A percentile compares a stretch with the other conserved stretches of the same genome.
Conservation (phyloP, 129 eudicot genomes). For the Silybum marianum region DNA sequence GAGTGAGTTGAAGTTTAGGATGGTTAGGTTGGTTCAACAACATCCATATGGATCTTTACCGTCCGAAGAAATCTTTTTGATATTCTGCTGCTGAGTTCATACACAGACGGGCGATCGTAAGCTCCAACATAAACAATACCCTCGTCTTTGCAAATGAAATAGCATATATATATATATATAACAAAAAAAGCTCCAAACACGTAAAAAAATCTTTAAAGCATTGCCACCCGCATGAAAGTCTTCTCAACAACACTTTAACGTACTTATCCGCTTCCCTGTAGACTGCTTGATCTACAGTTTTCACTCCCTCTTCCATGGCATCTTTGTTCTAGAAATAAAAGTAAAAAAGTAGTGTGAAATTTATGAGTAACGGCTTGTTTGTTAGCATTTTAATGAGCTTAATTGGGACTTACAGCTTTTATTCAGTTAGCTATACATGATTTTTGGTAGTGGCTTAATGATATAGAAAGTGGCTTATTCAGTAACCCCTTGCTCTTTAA, state of each 20-base stretch:
- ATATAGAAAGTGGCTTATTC: no score
- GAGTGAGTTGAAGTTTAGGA: conserved; percentile 83
- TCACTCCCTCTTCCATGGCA: conserved; percentile 46
- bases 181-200: no score
- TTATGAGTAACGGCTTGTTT: neutral
- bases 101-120: no score
- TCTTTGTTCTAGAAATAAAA: conserved; percentile 49
- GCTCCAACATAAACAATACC: no score
- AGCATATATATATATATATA: no score
- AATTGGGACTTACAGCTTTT: no score
- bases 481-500: conserved; percentile 51
- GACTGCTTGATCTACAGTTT: conserved; percentile 38
- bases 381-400: no score
- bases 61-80: conserved; percentile 70
- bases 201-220: conserved; percentile 60
- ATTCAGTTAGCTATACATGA: no score
- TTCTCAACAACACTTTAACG: conserved; percentile 51
- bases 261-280: conserved; percentile 64
- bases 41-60: conserved; percentile 84
- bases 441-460: no score
- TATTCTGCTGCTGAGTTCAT: conserved; percentile 88
- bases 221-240: conserved; percentile 48
- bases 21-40: conserved; percentile 95
- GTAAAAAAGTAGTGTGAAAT: no score
- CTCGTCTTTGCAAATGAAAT: no score